These are phyloP conservation scores for Cylindrotheca closterium DNA, from an alignment of 108 stramenopile species.

Conservation along the genomic window DNA sequence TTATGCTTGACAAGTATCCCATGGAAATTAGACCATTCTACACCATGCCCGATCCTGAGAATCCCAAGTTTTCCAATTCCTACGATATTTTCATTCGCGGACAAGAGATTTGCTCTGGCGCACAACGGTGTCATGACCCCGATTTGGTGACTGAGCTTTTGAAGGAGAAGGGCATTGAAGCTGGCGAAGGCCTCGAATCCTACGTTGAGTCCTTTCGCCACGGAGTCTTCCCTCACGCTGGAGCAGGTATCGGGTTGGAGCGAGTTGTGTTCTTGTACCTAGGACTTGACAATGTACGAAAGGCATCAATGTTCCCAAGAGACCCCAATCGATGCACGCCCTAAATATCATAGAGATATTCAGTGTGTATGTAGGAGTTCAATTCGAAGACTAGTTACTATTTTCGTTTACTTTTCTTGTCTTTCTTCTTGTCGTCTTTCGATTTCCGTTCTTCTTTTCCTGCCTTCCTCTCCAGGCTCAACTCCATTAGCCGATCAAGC, in stretches of 20 bases:
- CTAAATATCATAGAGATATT: conserved; percentile 37
- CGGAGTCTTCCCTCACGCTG: conserved; percentile 91
- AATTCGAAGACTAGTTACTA: neutral
- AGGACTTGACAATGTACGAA: conserved; percentile 95
- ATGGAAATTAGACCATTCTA: conserved; percentile 92
- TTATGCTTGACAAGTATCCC: conserved; percentile 97
- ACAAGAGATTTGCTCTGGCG: conserved; percentile 97
- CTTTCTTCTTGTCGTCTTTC: conserved; percentile 32
- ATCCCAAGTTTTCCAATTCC: conserved; percentile 87
- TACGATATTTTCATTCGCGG: conserved; percentile 97
- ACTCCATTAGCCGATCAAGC: conserved; percentile 54
- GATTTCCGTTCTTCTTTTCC: conserved; percentile 37
- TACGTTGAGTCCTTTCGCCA: conserved; percentile 93
- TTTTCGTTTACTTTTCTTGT: conserved; percentile 7
- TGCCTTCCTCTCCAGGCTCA: conserved; percentile 32
- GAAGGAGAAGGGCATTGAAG: conserved; percentile 84
- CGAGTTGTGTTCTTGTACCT: conserved; percentile 96
- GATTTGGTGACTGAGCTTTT: conserved; percentile 69
- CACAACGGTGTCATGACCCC: conserved; percentile 94
- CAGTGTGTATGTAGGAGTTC: neutral
- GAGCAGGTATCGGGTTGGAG: conserved; percentile 96
- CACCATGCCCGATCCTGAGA: conserved; percentile 95
- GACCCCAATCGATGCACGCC: conserved; percentile 95
- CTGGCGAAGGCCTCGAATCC: conserved; percentile 67
- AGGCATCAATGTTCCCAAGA: conserved; percentile 97